These are phyloP conservation scores for Hippophae rhamnoides DNA, from an alignment of 306 rosid species.

Conservation along the genomic window DNA sequence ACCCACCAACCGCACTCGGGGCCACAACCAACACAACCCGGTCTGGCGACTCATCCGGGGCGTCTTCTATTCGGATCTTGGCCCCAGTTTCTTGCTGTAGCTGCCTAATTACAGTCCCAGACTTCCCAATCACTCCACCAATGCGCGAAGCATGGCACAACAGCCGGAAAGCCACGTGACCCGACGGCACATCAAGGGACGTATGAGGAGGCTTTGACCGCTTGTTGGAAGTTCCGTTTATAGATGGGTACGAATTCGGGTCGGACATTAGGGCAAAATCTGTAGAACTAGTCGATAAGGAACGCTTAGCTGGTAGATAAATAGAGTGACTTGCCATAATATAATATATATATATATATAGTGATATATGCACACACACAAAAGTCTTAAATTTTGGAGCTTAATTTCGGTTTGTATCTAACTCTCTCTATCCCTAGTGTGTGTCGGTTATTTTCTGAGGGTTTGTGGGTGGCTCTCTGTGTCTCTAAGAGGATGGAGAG, in stretches of 20 bases:
- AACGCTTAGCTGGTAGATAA: slow-evolving; percentile 63
- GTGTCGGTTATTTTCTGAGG: background rate
- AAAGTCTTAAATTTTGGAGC: background rate
- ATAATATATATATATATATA: background rate
- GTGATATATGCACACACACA: background rate
- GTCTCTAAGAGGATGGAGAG: background rate
- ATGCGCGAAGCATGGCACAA: slow-evolving; percentile 82
- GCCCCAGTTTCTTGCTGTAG: slow-evolving; percentile 79
- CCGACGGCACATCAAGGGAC: slow-evolving; percentile 46
- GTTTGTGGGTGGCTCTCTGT: background rate
- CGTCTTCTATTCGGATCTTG: slow-evolving; percentile 76
- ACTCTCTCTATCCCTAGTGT: slow-evolving; percentile 1
- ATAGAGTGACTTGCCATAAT: slow-evolving; percentile 69
- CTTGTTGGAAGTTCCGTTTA: slow-evolving; percentile 44
- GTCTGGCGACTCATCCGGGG: slow-evolving; percentile 62
- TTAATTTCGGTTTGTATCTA: no score
- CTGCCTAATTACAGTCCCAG: slow-evolving; percentile 58
- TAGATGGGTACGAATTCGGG: slow-evolving; percentile 17
- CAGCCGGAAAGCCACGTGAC: slow-evolving; percentile 71
- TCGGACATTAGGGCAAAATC: slow-evolving; percentile 23
- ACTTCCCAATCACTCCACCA: slow-evolving; percentile 91
- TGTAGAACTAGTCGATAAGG: slow-evolving; percentile 14
- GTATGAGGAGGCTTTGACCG: slow-evolving; percentile 44
- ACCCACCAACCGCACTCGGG: slow-evolving; percentile 23
- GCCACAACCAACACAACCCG: slow-evolving; percentile 54